Conservation (phyloP, 2,329 filamentous ascomycete genomes). For the Exophiala calicioides region DNA sequence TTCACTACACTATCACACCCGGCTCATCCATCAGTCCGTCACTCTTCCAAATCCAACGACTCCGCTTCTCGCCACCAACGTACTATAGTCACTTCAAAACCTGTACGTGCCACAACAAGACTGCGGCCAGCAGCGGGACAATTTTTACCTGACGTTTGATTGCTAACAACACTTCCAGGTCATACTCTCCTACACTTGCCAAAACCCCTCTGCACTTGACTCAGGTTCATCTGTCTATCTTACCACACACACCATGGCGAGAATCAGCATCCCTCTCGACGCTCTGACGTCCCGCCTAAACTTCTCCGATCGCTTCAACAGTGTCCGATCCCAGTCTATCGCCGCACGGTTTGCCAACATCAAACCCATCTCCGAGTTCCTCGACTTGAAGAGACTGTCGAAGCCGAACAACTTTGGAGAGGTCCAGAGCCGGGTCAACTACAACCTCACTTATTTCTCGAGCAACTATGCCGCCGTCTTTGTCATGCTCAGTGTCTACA, state of each 20-base stretch:
- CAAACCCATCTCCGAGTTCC: slow-evolving; percentile 86
- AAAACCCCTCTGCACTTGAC: neutral
- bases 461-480: slow-evolving; percentile 98
- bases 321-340: slow-evolving; percentile 76
- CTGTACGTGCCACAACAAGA: slow-evolving; percentile 5
- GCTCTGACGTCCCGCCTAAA: slow-evolving; percentile 88
- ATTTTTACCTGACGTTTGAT: neutral
- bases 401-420: slow-evolving; percentile 91
- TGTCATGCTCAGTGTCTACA: slow-evolving; percentile 93
- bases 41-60: neutral
- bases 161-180: slow-evolving; percentile 7
- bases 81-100: neutral
- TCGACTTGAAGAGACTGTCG: slow-evolving; percentile 91
- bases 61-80: neutral
- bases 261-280: slow-evolving; percentile 91
- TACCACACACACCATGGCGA: slow-evolving; percentile 61
- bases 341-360: slow-evolving; percentile 87
- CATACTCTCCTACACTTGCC: neutral
- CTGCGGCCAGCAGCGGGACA: neutral
- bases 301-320: slow-evolving; percentile 79
- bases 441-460: slow-evolving; percentile 95
- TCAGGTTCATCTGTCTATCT: neutral
- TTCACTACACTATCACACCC: slow-evolving; percentile 1
- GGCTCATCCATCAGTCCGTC: neutral
- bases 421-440: slow-evolving; percentile 89